phyloP scores from a whole-genome alignment of 768 basidiomycete species.

The Panellus pusillus region DNA sequence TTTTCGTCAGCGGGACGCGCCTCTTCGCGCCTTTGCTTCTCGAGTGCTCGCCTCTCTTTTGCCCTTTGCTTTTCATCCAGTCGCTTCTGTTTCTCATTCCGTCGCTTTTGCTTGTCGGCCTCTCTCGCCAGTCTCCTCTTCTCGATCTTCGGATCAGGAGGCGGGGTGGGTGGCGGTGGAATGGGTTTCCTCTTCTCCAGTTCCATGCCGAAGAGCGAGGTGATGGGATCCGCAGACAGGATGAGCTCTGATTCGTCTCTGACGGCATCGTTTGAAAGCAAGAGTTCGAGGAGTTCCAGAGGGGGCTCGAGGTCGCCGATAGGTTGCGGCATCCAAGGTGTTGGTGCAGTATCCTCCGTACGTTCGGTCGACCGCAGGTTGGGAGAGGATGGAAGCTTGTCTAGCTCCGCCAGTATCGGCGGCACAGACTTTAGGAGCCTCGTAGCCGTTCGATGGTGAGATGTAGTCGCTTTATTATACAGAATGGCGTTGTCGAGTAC shows the following conservation, averaged over 20 bases:
- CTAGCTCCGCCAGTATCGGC: constrained; percentile 45
- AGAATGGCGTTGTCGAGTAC: constrained; percentile 83
- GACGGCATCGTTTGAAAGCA: constrained; percentile 53
- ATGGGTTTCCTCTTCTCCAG: constrained; percentile 59
- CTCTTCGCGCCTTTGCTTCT: too few relatives aligned
- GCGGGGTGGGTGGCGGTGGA: constrained; percentile 46
- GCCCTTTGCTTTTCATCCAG: constrained; percentile 8
- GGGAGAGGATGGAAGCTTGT: constrained; percentile 26
- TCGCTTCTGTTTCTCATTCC: constrained; percentile 2
- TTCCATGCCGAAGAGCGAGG: constrained; percentile 69
- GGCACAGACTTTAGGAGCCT: constrained; percentile 49
- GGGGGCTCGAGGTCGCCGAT: constrained; percentile 80
- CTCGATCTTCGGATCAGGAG: constrained; percentile 37
- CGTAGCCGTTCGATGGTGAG: constrained; percentile 68
- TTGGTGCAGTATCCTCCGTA: neutral
- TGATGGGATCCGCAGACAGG: constrained; percentile 57
- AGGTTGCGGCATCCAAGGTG: constrained; percentile 12
- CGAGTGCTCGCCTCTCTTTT: constrained; percentile 2
- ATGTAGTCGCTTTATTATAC: constrained; percentile 80
- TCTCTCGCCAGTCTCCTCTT: constrained; percentile 8
- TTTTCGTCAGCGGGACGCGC: neutral
- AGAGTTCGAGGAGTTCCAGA: constrained; percentile 53
- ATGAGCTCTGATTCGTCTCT: constrained; percentile 54
- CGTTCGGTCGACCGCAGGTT: constrained; percentile 1
- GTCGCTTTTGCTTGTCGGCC: constrained; percentile 4